Evolutionary conservation across 106 monocot genomes (phyloP).

Genomic region (Platanthera zijinensis): DNA sequence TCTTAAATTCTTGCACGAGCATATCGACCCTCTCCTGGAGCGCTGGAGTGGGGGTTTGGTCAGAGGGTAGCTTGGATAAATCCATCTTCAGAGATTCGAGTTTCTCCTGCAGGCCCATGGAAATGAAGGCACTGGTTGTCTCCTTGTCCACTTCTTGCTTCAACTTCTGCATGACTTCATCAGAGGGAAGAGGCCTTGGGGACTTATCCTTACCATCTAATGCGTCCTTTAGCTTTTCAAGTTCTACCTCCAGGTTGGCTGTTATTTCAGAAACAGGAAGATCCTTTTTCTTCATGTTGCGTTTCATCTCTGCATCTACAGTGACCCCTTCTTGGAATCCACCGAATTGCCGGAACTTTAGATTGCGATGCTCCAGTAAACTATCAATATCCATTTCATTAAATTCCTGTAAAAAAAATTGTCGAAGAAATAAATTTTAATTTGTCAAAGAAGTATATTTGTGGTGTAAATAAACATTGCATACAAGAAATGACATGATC

Average conservation of each 20-base stretch:
- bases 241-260: slow-evolving; percentile 46
- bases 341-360: slow-evolving; percentile 55
- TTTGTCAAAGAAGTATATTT: neutral
- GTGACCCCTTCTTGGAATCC: slow-evolving; percentile 38
- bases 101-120: slow-evolving; percentile 65
- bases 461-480: neutral
- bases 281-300: slow-evolving; percentile 76
- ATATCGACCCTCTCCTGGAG: slow-evolving; percentile 44
- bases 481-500: too few relatives aligned
- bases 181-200: slow-evolving; percentile 22
- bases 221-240: slow-evolving; percentile 47
- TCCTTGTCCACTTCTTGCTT: slow-evolving; percentile 58
- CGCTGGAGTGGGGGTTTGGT: slow-evolving; percentile 22
- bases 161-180: slow-evolving; percentile 38
- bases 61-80: slow-evolving; percentile 37
- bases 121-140: slow-evolving; percentile 47
- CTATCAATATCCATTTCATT: slow-evolving; percentile 32
- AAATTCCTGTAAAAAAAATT: slow-evolving; percentile 31
- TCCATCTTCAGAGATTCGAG: slow-evolving; percentile 61
- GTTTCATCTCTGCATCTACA: slow-evolving; percentile 54
- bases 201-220: slow-evolving; percentile 26
- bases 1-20: slow-evolving; percentile 56
- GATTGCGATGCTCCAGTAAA: slow-evolving; percentile 40
- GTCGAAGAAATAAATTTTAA: neutral
- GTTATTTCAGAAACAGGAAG: slow-evolving; percentile 23